A percentile compares a stretch with the other conserved stretches of the same genome.
Evolutionary conservation across 2,329 filamentous ascomycete genomes (phyloP).

Genomic region (Coniella lustricola): DNA sequence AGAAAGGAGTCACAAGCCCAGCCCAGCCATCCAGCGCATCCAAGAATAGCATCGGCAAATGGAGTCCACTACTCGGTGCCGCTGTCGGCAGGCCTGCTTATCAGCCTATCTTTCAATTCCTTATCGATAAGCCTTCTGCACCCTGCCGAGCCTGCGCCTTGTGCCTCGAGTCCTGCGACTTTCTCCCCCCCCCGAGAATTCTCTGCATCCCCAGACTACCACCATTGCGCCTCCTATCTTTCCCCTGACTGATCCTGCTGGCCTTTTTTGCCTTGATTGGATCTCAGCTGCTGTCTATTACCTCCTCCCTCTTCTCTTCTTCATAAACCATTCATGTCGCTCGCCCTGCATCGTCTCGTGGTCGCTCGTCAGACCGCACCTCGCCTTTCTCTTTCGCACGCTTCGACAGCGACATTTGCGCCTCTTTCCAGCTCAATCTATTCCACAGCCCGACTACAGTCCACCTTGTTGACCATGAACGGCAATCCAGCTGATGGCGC

Average conservation of each 20-base stretch:
- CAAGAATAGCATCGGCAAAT: too few relatives aligned
- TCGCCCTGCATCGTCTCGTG: neutral
- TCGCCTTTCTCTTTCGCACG: neutral
- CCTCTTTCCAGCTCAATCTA: neutral
- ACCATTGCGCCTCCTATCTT: neutral
- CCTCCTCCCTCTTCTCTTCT: neutral
- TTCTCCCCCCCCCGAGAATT: neutral
- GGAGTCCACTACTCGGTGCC: too few relatives aligned
- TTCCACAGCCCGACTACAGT: neutral
- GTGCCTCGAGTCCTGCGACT: too few relatives aligned
- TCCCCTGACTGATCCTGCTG: neutral
- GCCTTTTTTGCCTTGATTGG: too few relatives aligned
- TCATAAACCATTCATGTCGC: neutral
- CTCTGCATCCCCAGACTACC: neutral
- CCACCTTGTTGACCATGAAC: conserved; percentile 4
- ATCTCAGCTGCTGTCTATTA: too few relatives aligned
- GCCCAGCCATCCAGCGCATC: too few relatives aligned
- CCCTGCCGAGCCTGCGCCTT: too few relatives aligned
- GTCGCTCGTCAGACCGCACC: neutral
- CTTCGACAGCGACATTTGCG: neutral
- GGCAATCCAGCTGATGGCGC: neutral
- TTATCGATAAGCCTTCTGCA: neutral
- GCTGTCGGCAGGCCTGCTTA: neutral
- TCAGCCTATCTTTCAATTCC: neutral
- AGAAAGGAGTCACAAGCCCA: neutral